Base-by-base conservation (phyloP, 1,139 yeast species). In the Hyphopichia buzzinii region DNA sequence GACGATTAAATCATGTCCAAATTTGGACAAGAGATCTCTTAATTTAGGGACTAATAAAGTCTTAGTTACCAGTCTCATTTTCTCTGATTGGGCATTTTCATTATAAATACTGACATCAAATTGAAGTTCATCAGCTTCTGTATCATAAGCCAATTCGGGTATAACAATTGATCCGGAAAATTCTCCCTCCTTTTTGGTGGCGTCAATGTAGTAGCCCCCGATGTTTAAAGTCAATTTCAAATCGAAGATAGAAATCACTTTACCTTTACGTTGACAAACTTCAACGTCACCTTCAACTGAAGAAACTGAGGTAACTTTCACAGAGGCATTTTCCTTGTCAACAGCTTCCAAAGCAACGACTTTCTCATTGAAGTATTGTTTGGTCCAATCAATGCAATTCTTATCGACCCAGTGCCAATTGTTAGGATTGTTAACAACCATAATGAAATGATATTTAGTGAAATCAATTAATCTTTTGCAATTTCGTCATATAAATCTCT, bases 361-460 rank as follows among this genome's bases (percentile, higher is more conserved):
- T 36, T 78, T 74, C 33, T 77, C 74, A 32, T 67, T 61, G 58
- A 92, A 86, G 60, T 90, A 92, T 31, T 76, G 74, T 43, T 80
- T 79, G 11, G 96, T 74, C 98, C 98, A 92, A 44, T 78, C 81
- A 42, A 90, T 75, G 65, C 98, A 92, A 72, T 92, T 92, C 63
- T 92, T 92, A 65, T 92, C 97, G 44, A 92, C 97, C 98, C 98
- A 92, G 72, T 92, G 98, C 98, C 77, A 72, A 55, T 72, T 72
- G 51, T 72, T 72, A 10, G 77, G 77, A 57, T 72, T 72, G 54
- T 71, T 61, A 2, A 72, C 76, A 11, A 71, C 77, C 77, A 72
- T 72, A 29, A 35, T 50, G 12, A 8, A 14, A 11, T n/a, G 17
- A 8, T 25, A 4, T 25, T 17, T 16, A 27, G 15, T 15, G 16